These are phyloP conservation scores for Dendrostoma leiphaemia DNA, from an alignment of 2,329 filamentous ascomycete species.

Conservation along the genomic window DNA sequence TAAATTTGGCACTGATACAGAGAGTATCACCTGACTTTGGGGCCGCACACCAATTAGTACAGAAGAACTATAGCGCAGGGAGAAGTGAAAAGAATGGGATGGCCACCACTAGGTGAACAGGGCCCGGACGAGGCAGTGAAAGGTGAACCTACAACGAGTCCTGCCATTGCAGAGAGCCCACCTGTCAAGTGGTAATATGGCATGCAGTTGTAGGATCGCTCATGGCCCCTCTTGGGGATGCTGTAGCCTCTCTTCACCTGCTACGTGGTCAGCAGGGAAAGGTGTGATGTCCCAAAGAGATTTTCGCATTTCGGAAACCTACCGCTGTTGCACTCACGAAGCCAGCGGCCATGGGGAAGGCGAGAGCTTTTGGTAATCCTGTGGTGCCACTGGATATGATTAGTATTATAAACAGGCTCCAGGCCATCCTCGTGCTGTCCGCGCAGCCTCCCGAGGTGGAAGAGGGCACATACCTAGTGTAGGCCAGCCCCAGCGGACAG, in stretches of 20 bases:
- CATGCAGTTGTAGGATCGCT: constrained; percentile 76
- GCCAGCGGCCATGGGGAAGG: constrained; percentile 50
- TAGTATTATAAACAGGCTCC: neutral
- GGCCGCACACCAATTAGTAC: too few species aligned
- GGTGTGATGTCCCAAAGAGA: too few species aligned
- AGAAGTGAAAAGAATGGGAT: too few species aligned
- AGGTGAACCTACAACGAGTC: constrained; percentile 46
- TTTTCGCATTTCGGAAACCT: neutral
- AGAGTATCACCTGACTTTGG: constrained; percentile 46
- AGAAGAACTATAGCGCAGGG: too few species aligned
- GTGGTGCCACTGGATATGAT: constrained; percentile 61
- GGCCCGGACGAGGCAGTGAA: neutral
- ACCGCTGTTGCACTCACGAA: constrained; percentile 29
- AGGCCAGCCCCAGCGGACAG: constrained; percentile 64
- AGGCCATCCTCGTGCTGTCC: too few species aligned
- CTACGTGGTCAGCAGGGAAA: neutral
- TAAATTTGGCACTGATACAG: constrained; percentile 67
- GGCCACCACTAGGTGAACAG: too few species aligned
- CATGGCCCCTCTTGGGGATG: constrained; percentile 30
- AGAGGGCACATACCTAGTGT: constrained; percentile 47
- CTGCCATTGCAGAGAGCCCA: constrained; percentile 54
- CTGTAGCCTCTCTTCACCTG: constrained; percentile 2
- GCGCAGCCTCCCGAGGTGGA: too few species aligned
- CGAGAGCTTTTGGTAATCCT: constrained; percentile 70
- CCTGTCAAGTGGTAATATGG: constrained; percentile 75